Evolutionary conservation across 2,329 filamentous ascomycete genomes (phyloP).

Genomic region (Cercospora zeina): DNA sequence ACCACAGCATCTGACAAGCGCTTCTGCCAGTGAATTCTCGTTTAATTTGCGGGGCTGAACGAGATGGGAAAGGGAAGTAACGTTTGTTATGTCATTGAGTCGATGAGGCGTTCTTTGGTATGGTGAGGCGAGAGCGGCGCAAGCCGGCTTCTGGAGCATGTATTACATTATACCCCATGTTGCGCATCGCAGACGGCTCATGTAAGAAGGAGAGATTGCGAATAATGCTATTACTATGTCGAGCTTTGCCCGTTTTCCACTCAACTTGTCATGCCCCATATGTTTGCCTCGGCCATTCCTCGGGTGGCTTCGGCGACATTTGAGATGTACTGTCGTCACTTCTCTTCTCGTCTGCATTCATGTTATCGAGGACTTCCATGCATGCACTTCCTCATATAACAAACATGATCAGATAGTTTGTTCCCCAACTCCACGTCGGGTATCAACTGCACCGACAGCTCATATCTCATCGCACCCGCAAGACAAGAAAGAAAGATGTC

Average conservation of each 20-base stretch:
- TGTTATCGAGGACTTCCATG: background rate
- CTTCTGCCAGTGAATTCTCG: constrained; percentile 31
- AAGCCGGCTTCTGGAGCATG: constrained; percentile 4
- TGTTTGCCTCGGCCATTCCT: background rate
- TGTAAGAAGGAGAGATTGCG: background rate
- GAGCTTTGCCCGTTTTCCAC: background rate
- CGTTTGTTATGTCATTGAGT: background rate
- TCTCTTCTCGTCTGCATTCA: background rate
- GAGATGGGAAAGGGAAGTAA: background rate
- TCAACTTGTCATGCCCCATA: background rate
- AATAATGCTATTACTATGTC: background rate
- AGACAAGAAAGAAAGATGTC: background rate
- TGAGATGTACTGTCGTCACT: background rate
- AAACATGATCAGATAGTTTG: background rate
- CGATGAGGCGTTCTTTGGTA: constrained; percentile 1
- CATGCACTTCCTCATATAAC: background rate
- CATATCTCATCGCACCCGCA: too few species aligned
- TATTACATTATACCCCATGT: constrained; percentile 7
- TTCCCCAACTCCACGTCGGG: background rate
- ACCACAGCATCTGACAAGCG: constrained; percentile 19
- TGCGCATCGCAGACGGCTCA: background rate
- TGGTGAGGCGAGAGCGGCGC: background rate
- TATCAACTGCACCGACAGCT: background rate
- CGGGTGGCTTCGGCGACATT: background rate
- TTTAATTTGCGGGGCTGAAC: constrained; percentile 24